phyloP scores from a whole-genome alignment of 345 rosid genomes.

The Populus euphratica region DNA sequence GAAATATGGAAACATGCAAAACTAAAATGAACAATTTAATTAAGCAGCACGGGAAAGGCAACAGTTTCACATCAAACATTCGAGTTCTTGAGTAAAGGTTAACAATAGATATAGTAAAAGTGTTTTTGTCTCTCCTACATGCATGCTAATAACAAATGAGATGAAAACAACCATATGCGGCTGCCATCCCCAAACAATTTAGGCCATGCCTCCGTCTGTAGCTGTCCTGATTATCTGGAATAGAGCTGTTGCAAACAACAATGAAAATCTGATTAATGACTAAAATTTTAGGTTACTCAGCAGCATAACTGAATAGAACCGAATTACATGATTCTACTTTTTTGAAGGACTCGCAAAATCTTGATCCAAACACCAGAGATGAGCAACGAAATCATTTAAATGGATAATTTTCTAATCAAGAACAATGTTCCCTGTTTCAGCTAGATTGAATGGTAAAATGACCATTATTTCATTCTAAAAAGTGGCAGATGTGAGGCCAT shows the following conservation, averaged over 20 bases:
- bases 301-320: too few relatives aligned
- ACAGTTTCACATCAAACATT: background rate
- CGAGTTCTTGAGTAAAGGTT: background rate
- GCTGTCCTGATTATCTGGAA: constrained; percentile 97
- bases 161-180: constrained; percentile 49
- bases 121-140: background rate
- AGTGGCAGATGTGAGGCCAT: background rate
- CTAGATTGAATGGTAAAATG: background rate
- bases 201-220: constrained; percentile 32
- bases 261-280: background rate
- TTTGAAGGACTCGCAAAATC: background rate
- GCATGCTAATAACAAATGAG: background rate
- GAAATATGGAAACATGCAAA: background rate
- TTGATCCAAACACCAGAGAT: background rate
- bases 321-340: too few relatives aligned
- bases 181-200: constrained; percentile 24
- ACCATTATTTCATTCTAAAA: background rate
- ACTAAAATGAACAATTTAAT: background rate
- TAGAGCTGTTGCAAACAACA: constrained; percentile 53
- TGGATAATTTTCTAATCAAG: background rate
- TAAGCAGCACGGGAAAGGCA: background rate
- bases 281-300: background rate
- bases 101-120: background rate
- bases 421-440: too few relatives aligned
- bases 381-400: background rate